phyloP scores from a whole-genome alignment of 441 rosid species.

The Caryocar brasiliense region DNA sequence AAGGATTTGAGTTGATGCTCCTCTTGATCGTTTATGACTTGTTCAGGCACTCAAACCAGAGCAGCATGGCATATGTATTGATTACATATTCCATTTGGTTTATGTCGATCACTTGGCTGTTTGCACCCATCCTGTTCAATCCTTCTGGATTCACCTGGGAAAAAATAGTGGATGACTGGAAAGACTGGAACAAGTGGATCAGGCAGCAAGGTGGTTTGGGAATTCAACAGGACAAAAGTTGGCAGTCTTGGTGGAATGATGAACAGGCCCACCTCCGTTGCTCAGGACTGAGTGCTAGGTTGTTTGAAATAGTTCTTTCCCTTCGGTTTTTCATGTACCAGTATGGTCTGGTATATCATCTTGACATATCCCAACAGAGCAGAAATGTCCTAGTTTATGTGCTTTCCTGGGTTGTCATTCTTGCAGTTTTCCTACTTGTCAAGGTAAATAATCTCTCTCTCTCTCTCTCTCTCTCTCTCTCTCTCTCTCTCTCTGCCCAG shows the following conservation, averaged over 20 bases:
- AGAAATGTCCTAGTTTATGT: slow-evolving; percentile 75
- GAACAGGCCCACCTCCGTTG: slow-evolving; percentile 78
- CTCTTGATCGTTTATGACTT: slow-evolving; percentile 79
- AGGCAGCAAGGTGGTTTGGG: slow-evolving; percentile 96
- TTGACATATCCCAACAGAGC: slow-evolving; percentile 81
- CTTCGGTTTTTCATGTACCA: slow-evolving; percentile 87
- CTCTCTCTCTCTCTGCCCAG: background rate
- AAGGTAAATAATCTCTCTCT: slow-evolving; percentile 38
- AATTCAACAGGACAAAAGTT: slow-evolving; percentile 86
- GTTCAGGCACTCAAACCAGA: slow-evolving; percentile 72
- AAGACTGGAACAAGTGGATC: slow-evolving; percentile 99
- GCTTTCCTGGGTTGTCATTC: slow-evolving; percentile 87
- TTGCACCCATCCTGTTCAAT: slow-evolving; percentile 89
- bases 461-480: background rate
- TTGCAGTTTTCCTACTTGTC: slow-evolving; percentile 66
- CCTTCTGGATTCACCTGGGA: slow-evolving; percentile 88
- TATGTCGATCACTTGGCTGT: slow-evolving; percentile 91
- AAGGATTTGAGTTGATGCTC: slow-evolving; percentile 78
- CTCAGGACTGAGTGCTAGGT: slow-evolving; percentile 67
- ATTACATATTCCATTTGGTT: slow-evolving; percentile 95
- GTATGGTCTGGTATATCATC: slow-evolving; percentile 96
- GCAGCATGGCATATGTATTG: slow-evolving; percentile 77
- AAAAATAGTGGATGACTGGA: slow-evolving; percentile 90
- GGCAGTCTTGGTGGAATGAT: slow-evolving; percentile 99
- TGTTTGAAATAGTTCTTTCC: slow-evolving; percentile 69